Conservation (phyloP, 352 stramenopile genomes). For the Phytopythium sindhum region DNA sequence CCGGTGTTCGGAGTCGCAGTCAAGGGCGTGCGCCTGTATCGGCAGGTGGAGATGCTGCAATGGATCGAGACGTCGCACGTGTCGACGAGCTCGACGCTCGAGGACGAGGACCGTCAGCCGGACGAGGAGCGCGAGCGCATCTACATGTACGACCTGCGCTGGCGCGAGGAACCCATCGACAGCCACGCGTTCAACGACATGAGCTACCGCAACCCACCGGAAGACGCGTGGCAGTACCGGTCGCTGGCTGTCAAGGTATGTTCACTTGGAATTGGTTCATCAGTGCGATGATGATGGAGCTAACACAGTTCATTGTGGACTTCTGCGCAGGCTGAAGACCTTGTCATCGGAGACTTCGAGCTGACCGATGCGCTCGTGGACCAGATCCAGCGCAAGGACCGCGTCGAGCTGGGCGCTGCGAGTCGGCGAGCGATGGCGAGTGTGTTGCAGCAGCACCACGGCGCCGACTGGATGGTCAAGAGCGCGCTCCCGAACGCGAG, state of each 20-base stretch:
- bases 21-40: constrained; percentile 61
- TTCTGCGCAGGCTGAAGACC: constrained; percentile 14
- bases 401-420: constrained; percentile 36
- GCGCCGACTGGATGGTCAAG: constrained; percentile 26
- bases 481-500: constrained; percentile 51
- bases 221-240: constrained; percentile 49
- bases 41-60: constrained; percentile 77
- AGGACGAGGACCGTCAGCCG: constrained; percentile 41
- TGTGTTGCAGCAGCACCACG: constrained; percentile 50
- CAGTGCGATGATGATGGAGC: background rate
- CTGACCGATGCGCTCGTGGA: constrained; percentile 56
- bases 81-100: constrained; percentile 32
- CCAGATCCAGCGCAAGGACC: constrained; percentile 61
- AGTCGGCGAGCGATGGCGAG: constrained; percentile 51
- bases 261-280: background rate
- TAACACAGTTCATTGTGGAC: background rate
- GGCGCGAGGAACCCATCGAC: constrained; percentile 46
- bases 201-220: constrained; percentile 58
- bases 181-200: constrained; percentile 57
- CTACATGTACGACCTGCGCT: constrained; percentile 70
- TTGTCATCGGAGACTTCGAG: constrained; percentile 63
- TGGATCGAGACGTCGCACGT: constrained; percentile 77
- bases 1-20: constrained; percentile 52
- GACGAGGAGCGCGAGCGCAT: constrained; percentile 61
- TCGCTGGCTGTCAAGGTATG: constrained; percentile 23